Percentiles rank a stretch among this genome's conserved stretches.
phyloP scores from a whole-genome alignment of 192 early-diverging fungal genomes.

The Coemansia sp. region DNA sequence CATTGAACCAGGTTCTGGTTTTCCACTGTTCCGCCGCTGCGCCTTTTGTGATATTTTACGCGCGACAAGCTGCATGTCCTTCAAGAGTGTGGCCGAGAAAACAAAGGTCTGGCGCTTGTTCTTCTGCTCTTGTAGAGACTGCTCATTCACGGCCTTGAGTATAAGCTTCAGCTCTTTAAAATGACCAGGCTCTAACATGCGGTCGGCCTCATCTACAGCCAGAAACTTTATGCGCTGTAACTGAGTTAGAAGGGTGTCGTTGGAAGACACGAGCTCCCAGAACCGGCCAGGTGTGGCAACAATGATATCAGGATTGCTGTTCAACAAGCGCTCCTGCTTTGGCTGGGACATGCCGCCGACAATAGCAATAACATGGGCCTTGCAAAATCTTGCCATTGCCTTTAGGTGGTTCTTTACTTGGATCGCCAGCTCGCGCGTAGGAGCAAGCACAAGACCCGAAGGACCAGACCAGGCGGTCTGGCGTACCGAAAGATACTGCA shows the following conservation, averaged over 20 bases:
- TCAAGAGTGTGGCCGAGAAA: constrained; percentile 86
- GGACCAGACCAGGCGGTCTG: constrained; percentile 49
- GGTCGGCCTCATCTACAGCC: constrained; percentile 83
- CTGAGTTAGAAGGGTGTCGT: constrained; percentile 56
- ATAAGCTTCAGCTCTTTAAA: constrained; percentile 72
- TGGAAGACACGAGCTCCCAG: constrained; percentile 65
- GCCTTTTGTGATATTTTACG: constrained; percentile 31
- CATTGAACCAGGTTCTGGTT: constrained; percentile 54
- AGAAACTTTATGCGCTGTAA: constrained; percentile 65
- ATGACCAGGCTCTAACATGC: constrained; percentile 78
- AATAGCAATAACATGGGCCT: constrained; percentile 65
- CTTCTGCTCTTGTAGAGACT: constrained; percentile 17
- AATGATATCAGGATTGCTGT: constrained; percentile 66
- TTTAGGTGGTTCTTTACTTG: constrained; percentile 87
- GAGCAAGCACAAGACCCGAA: constrained; percentile 77
- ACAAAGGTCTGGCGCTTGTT: constrained; percentile 79
- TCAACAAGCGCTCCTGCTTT: constrained; percentile 82
- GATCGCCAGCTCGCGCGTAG: constrained; percentile 93
- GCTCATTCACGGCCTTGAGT: constrained; percentile 53
- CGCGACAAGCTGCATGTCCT: constrained; percentile 43
- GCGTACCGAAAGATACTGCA: constrained; percentile 55
- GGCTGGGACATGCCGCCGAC: constrained; percentile 94
- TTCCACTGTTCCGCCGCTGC: constrained; percentile 15
- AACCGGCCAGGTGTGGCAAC: constrained; percentile 82
- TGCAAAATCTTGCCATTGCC: constrained; percentile 49